These are phyloP conservation scores for Trichosporon sp. DNA, from an alignment of 1,284 basidiomycete species.

Conservation along the genomic window DNA sequence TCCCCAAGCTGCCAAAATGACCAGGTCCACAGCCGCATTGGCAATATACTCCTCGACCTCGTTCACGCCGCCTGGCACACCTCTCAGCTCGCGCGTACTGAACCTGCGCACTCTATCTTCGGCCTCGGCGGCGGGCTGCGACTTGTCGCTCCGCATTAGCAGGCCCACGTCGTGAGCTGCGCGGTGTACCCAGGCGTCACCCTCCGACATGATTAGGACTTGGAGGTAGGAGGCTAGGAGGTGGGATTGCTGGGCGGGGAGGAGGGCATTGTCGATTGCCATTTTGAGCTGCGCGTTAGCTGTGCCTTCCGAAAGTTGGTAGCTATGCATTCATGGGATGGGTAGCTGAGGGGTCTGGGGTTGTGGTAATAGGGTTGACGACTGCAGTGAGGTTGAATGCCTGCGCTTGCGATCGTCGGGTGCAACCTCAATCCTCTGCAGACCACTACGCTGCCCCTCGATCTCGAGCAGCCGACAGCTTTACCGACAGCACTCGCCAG, in stretches of 20 bases:
- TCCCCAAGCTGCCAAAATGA: slow-evolving; percentile 43
- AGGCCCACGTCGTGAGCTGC: slow-evolving; percentile 41
- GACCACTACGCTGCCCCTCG: no score
- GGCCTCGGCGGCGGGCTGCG: slow-evolving; percentile 33
- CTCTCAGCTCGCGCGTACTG: slow-evolving; percentile 44
- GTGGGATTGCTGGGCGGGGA: slow-evolving; percentile 26
- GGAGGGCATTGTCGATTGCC: slow-evolving; percentile 46
- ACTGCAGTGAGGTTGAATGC: no score
- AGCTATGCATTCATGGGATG: no score
- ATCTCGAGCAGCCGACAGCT: no score
- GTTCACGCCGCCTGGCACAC: slow-evolving; percentile 33
- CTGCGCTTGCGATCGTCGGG: no score
- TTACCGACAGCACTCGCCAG: background rate
- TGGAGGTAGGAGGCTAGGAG: slow-evolving; percentile 48
- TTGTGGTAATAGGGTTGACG: no score
- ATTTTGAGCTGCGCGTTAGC: slow-evolving; percentile 41
- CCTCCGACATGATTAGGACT: slow-evolving; percentile 49
- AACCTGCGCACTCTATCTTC: slow-evolving; percentile 41
- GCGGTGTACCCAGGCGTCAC: slow-evolving; percentile 42
- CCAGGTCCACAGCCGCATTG: slow-evolving; percentile 46
- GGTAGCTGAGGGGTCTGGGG: no score
- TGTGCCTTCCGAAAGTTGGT: background rate
- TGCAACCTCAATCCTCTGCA: no score
- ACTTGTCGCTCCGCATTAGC: slow-evolving; percentile 26
- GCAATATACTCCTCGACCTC: slow-evolving; percentile 46